Base-by-base conservation (phyloP, 2,329 filamentous ascomycete genomes). In the Cladosporium phlei region DNA sequence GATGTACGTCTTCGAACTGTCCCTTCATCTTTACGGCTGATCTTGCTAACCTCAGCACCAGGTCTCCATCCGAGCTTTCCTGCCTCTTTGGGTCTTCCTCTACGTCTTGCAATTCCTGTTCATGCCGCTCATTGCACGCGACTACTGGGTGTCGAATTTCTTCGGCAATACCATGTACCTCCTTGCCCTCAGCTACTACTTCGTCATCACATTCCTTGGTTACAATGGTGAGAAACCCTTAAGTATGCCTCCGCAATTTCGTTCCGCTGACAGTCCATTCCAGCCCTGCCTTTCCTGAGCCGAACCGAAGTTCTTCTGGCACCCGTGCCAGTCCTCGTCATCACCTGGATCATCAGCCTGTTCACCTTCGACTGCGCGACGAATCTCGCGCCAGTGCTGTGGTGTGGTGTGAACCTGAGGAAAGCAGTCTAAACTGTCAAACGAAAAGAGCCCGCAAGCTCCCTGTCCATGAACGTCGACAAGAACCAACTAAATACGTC, bases 71-170 rank as follows among this genome's bases (percentile, higher is more conserved):
- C 72, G 82, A 28, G 80, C 81, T 0, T 85, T 83, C 64, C 80
- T 85, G 54, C 80, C 82, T 0, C 72, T 84, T 4, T 85, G 82
- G 71, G 72, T 82, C 20, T 80, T 83, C 58, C 70, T 85, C 20
- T 83, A 83, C 54, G 79, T 83, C 38, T 66, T 84, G 30, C 82
- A 85, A 57, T 85, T 84, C 62, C 65, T 85, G 32, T 74, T 83
- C 49, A 80, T 85, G 66, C 82, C 82, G 16, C 64, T 84, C 30
- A 69, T 79, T 32, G 71, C 73, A 2, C 72, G 68, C 38, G 69
- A 76, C 50, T 75, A 76, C 57, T 78, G 74, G 74, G 62, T 77
- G 21, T 78, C 75, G 8, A 68, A 78, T 17, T 76, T 85, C 52
- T 70, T 85, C 27, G 79, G 80, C 21, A 85, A 85, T 59, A 76